A percentile compares a stretch with the other conserved stretches of the same genome.
Conservation (phyloP, 345 rosid species). For the Corymbia maculata region DNA sequence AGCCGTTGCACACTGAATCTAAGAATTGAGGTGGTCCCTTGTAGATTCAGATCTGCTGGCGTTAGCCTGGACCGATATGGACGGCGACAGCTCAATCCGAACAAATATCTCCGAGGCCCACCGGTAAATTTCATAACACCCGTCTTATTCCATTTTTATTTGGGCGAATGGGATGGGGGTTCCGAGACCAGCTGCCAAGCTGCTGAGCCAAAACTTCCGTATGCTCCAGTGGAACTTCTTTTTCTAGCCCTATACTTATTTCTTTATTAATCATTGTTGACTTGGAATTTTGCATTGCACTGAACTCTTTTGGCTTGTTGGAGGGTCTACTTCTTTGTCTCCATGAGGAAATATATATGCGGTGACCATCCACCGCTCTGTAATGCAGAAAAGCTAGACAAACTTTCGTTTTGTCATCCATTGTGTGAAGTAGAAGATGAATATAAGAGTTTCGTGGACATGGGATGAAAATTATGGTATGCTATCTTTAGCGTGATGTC, state of each 20-base stretch:
- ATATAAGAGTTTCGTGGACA: background rate
- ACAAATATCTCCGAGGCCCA: background rate
- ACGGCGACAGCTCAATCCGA: background rate
- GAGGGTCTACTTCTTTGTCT: background rate
- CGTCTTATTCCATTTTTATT: background rate
- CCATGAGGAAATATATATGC: background rate
- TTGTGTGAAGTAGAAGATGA: background rate
- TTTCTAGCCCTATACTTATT: too few species aligned
- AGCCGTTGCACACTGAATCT: background rate
- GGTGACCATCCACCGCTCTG: background rate
- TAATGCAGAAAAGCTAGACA: background rate
- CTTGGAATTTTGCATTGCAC: background rate
- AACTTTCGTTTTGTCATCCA: background rate
- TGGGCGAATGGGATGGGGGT: background rate
- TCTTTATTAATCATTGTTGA: background rate
- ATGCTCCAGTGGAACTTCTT: too few species aligned
- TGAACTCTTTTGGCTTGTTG: background rate
- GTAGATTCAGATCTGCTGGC: background rate
- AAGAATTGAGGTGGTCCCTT: background rate
- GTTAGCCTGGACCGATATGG: background rate
- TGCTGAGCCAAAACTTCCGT: too few species aligned
- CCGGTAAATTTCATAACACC: background rate
- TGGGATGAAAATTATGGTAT: background rate
- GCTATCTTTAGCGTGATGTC: background rate
- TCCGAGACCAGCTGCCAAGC: background rate